Evolutionary conservation across 306 rosid genomes (phyloP).

Genomic region (Casuarina glauca): DNA sequence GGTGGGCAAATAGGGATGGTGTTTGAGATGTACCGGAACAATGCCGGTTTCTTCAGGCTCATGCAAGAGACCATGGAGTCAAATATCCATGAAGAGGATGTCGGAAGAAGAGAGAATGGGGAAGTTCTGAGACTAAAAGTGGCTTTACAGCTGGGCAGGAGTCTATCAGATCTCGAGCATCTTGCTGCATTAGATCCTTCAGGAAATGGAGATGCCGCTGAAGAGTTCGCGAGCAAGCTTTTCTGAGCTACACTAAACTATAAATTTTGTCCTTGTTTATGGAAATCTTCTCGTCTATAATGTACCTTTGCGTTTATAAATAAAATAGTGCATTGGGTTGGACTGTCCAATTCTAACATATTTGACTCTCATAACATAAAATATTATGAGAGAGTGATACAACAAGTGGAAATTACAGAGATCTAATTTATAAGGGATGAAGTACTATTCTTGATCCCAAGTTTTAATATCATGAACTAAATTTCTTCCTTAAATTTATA

Average conservation of each 20-base stretch:
- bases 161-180: conserved; percentile 34
- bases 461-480: no score
- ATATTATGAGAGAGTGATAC: no score
- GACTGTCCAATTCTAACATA: no score
- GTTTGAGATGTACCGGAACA: conserved; percentile 63
- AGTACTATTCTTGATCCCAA: no score
- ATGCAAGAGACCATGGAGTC: conserved; percentile 57
- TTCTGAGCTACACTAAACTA: conserved; percentile 8
- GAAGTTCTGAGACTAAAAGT: conserved; percentile 57
- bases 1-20: conserved; percentile 92
- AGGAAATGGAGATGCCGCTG: neutral
- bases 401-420: no score
- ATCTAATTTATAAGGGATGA: no score
- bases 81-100: conserved; percentile 45
- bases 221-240: conserved; percentile 45
- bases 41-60: conserved; percentile 63
- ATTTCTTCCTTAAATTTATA: no score
- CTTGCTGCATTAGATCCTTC: conserved; percentile 24
- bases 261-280: neutral
- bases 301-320: no score
- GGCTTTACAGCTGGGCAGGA: conserved; percentile 55
- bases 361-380: no score
- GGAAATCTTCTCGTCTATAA: no score
- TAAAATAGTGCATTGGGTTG: no score
- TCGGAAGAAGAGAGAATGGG: conserved; percentile 64